Evolutionary conservation across 768 basidiomycete species (phyloP), one percentile per base, ranked within the genome.

Genomic region (Tulasnella sp.): DNA sequence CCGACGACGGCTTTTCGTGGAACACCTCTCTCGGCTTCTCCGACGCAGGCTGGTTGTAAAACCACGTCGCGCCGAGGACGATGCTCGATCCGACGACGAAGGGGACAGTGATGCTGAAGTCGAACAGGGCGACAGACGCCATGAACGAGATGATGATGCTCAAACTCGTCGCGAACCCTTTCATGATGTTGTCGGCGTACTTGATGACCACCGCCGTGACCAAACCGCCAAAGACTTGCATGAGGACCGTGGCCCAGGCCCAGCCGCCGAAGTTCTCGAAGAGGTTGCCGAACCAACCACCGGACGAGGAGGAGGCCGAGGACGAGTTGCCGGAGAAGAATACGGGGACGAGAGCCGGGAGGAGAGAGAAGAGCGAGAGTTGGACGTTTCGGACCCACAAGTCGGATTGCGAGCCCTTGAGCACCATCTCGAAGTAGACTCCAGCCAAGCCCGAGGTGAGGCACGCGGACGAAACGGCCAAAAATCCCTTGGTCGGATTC

Each of bases 331-430:
- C 76, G 35, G 76, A 74, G 76, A 90, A 85, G 44, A 94, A 75
- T 77, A 95, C 84, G 35, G 95, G 94, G 2, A 89, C 82, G 64
- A 94, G 80, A 3, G 95, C 94, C 2, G 96, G 96, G 29, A 96
- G 84, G 47, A 98, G 84, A 65, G 94, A 96, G 83, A 98, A 98
- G 69, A 95, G 84, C 29, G 94, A 95, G 17, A 98, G 86, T 79
- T 98, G 95, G 73, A 96, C 90, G 79, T 98, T 98, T 78, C 95
- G 90, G 72, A 95, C 89, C 95, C 95, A 98, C 12, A 98, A 84
- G 81, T 97, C 94, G 3, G 89, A 85, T 76, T 88, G 89, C 3
- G 92, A 91, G 76, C 90, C 89, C 82, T 96, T 98, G 75, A 95
- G 83, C 40, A 95, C 94, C 91, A 96, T 95, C 82, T 98, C 95